Evolutionary conservation across 192 early-diverging fungal species (phyloP).

Genomic region (Coemansia sp.): DNA sequence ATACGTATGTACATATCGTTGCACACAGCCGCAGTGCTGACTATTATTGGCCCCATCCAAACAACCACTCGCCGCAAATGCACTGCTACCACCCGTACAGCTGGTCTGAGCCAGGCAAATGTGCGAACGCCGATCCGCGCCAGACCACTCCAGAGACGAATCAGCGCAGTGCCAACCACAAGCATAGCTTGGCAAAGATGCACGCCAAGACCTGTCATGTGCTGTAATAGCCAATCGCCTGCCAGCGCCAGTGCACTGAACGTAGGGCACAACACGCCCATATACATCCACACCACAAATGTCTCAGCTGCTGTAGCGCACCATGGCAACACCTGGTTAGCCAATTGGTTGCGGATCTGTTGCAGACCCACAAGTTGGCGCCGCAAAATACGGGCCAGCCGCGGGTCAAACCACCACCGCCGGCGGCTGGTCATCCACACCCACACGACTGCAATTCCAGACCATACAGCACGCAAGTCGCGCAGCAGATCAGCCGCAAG

Average conservation of each 20-base stretch:
- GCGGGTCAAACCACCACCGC: conserved; percentile 35
- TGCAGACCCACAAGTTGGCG: not conserved
- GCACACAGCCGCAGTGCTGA: conserved; percentile 4
- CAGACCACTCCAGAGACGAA: not conserved
- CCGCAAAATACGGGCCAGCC: not conserved
- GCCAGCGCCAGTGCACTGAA: not conserved
- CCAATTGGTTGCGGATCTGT: not conserved
- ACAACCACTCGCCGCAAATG: not conserved
- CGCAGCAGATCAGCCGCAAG: conserved; percentile 15
- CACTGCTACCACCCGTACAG: not conserved
- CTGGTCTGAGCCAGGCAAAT: not conserved
- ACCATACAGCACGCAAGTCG: conserved; percentile 11
- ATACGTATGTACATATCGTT: not conserved
- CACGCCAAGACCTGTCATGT: not conserved
- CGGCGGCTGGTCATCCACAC: not conserved
- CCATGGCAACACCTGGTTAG: not conserved
- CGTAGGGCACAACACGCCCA: not conserved
- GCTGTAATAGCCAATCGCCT: conserved; percentile 13
- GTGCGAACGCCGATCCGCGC: not conserved
- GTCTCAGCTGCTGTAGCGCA: not conserved
- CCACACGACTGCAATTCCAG: conserved; percentile 6
- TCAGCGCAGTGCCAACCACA: not conserved
- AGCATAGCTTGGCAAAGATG: not conserved
- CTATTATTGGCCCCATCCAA: not conserved
- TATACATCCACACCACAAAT: not conserved